Conservation (phyloP, 2,329 filamentous ascomycete genomes). For the Talaromyces sp. region DNA sequence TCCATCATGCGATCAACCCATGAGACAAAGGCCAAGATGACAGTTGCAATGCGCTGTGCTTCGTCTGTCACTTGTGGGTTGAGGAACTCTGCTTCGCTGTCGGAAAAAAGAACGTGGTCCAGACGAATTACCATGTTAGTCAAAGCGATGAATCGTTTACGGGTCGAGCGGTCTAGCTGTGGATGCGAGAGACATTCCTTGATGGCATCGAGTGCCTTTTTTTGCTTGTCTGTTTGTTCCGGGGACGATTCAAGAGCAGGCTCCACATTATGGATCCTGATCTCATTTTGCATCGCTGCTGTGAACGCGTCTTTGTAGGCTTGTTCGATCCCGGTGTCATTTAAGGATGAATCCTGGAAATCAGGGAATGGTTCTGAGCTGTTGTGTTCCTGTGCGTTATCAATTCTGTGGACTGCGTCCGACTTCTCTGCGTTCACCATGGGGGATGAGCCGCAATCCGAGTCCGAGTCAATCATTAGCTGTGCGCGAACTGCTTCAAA, state of each 20-base stretch:
- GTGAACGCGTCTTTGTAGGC: slow-evolving; percentile 24
- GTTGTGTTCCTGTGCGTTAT: no score
- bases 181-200: slow-evolving; percentile 16
- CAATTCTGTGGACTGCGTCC: not conserved
- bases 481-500: slow-evolving; percentile 14
- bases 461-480: slow-evolving; percentile 11
- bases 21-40: slow-evolving; percentile 18
- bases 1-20: slow-evolving; percentile 18
- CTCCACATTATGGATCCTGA: slow-evolving; percentile 19
- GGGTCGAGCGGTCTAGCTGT: slow-evolving; percentile 10
- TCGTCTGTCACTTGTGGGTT: slow-evolving; percentile 11
- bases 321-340: slow-evolving; percentile 5
- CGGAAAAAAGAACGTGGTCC: slow-evolving; percentile 27
- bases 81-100: slow-evolving; percentile 11
- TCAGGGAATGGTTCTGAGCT: not conserved
- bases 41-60: slow-evolving; percentile 8
- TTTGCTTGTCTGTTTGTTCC: slow-evolving; percentile 5
- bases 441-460: slow-evolving; percentile 1
- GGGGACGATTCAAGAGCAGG: slow-evolving; percentile 3
- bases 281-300: slow-evolving; percentile 25
- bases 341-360: not conserved
- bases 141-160: slow-evolving; percentile 23
- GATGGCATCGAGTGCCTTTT: slow-evolving; percentile 18
- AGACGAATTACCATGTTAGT: slow-evolving; percentile 25
- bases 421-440: not conserved